Evolutionary conservation across 2,329 filamentous ascomycete species (phyloP), one percentile per base, ranked within the genome.

Genomic region (Plectosphaerella plurivora): DNA sequence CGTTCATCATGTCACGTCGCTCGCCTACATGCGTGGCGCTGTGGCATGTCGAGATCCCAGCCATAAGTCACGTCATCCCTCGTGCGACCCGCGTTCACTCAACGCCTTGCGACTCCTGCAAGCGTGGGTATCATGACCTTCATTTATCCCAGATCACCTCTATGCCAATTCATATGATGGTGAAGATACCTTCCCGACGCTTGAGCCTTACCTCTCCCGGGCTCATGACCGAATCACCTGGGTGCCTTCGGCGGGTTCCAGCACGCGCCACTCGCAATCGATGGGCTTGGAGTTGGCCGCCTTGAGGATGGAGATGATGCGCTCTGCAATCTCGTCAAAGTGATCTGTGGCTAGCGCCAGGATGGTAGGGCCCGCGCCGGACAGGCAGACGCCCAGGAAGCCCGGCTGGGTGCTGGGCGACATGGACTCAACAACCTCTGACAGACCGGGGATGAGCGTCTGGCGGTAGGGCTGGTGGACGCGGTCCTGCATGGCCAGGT

Each of bases 401-500:
- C 94, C 94, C 2, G 89, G 86, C 67, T 97, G 91, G 5, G 88
- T 88, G 64, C 83, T 82, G 25, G 93, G 94, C 11, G 89, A 96
- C 76, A 97, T 92, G 55, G 88, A 93, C 68, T 91, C 84, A 50
- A 99, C 84, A 51, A 99, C 93, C 66, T 96, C 88, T 15, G 89
- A 88, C 53, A 99, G 79, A 1, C 93, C 94, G 1, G 94, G 94
- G 60, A 99, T 96, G 56, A 99, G 82, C 2, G 82, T 87, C 72
- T 94, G 87, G 51, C 94, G 87, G 75, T 99, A 97, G 44, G 91
- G 94, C 72, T 99, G 94, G 74, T 99, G 94, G 55, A 99, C 84
- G 73, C 92, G 96, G 76, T 99, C 94, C 73, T 97, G 94, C 94
- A 99, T 99, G 46, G 92, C 93, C 47, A 95, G 85, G 74, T 95